A percentile compares a stretch with the other conserved stretches of the same genome.
Conservation (phyloP, 2,329 filamentous ascomycete genomes). For the Fusarium irregulare region DNA sequence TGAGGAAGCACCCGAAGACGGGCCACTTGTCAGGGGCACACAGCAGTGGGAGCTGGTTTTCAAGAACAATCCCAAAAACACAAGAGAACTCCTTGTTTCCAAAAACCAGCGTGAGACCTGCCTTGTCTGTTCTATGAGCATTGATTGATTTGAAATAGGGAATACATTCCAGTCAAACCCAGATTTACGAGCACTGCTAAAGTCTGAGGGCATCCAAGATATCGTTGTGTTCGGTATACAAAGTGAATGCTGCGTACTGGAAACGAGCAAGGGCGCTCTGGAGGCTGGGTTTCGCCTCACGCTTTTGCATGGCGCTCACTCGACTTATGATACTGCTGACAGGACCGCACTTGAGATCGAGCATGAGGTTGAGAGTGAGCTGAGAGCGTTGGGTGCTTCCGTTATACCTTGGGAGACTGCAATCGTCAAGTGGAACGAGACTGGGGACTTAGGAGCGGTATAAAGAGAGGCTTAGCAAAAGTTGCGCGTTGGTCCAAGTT, state of each 20-base stretch:
- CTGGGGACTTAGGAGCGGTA: neutral
- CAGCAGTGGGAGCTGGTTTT: slow-evolving; percentile 14
- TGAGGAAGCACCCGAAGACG: slow-evolving; percentile 16
- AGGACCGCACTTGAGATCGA: slow-evolving; percentile 14
- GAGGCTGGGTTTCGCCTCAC: slow-evolving; percentile 23
- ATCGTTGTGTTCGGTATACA: slow-evolving; percentile 28
- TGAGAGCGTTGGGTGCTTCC: slow-evolving; percentile 4
- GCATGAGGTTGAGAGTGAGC: slow-evolving; percentile 1
- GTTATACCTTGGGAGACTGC: slow-evolving; percentile 9
- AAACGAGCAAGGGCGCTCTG: slow-evolving; percentile 28
- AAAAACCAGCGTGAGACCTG: slow-evolving; percentile 14
- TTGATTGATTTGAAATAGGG: slow-evolving; percentile 1
- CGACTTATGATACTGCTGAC: slow-evolving; percentile 13
- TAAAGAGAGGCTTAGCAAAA: neutral
- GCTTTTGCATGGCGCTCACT: slow-evolving; percentile 24
- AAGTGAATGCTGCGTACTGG: slow-evolving; percentile 29
- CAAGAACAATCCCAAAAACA: neutral
- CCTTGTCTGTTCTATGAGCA: neutral
- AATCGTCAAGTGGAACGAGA: neutral
- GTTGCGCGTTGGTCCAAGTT: neutral
- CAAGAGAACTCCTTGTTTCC: slow-evolving; percentile 9
- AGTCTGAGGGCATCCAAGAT: slow-evolving; percentile 2
- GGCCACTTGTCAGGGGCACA: slow-evolving; percentile 11
- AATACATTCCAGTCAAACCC: slow-evolving; percentile 27
- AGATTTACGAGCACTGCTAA: neutral